A percentile compares a stretch with the other conserved stretches of the same genome.
phyloP scores from a whole-genome alignment of 805 yeast species.

The Barnettozyma botsteinii region DNA sequence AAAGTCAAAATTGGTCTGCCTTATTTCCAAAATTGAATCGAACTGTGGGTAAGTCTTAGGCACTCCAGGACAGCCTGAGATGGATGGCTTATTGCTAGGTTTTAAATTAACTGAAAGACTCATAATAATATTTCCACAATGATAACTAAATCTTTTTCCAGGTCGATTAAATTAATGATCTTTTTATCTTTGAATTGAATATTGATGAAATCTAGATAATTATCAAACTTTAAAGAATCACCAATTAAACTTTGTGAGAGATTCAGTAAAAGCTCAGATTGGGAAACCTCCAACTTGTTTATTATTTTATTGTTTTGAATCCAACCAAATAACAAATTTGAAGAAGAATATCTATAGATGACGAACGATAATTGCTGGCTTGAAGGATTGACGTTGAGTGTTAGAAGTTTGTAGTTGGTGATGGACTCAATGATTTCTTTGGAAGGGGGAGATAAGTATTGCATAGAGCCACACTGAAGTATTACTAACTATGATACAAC shows the following conservation, averaged over 20 bases:
- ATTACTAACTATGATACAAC: too few species aligned
- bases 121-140: constrained; percentile 6
- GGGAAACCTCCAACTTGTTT: not conserved
- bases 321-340: constrained; percentile 17
- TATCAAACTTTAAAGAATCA: not conserved
- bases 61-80: constrained; percentile 66
- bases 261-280: not conserved
- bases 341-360: not conserved
- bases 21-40: constrained; percentile 49
- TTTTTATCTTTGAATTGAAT: constrained; percentile 4
- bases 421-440: constrained; percentile 6
- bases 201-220: constrained; percentile 3
- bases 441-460: not conserved
- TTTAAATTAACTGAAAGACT: constrained; percentile 31
- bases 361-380: constrained; percentile 1
- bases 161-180: constrained; percentile 5
- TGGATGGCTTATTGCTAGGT: constrained; percentile 47
- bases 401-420: constrained; percentile 3
- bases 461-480: not conserved
- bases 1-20: constrained; percentile 40
- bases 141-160: constrained; percentile 8
- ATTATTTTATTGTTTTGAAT: constrained; percentile 1
- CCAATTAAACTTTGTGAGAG: constrained; percentile 1
- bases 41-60: constrained; percentile 55
- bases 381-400: not conserved